A percentile compares a stretch with the other conserved stretches of the same genome.
phyloP scores from a whole-genome alignment of 768 basidiomycete genomes.

The Asterophora lycoperdoides region DNA sequence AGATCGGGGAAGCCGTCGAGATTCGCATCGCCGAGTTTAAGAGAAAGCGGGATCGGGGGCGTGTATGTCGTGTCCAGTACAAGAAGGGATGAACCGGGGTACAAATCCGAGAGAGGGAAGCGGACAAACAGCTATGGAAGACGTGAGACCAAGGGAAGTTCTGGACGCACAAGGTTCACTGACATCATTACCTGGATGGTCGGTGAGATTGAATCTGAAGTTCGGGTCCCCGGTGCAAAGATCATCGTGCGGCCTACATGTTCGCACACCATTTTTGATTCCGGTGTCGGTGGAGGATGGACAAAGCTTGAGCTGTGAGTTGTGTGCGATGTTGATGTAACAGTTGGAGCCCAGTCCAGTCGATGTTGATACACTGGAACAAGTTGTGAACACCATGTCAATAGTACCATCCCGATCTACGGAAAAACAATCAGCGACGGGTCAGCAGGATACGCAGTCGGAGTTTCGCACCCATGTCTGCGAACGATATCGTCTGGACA shows the following conservation, averaged over 20 bases:
- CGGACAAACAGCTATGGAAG: conserved; percentile 54
- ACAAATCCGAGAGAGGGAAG: conserved; percentile 60
- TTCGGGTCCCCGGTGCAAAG: conserved; percentile 78
- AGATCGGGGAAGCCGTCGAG: conserved; percentile 94
- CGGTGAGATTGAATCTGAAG: conserved; percentile 71
- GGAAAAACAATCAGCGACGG: conserved; percentile 2
- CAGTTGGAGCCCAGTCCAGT: conserved; percentile 76
- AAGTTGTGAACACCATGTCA: conserved; percentile 90
- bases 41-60: conserved; percentile 68
- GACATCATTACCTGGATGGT: conserved; percentile 48
- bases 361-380: conserved; percentile 59
- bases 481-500: conserved; percentile 78
- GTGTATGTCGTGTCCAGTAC: conserved; percentile 62
- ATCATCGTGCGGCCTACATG: conserved; percentile 74
- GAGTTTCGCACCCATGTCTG: conserved; percentile 70
- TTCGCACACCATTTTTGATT: conserved; percentile 43
- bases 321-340: conserved; percentile 88
- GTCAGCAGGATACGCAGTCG: background rate
- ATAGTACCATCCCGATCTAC: conserved; percentile 94
- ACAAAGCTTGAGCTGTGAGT: conserved; percentile 85
- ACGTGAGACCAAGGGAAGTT: background rate
- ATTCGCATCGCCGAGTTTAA: conserved; percentile 86
- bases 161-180: conserved; percentile 14
- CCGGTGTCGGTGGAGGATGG: conserved; percentile 47
- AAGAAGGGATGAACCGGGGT: conserved; percentile 57